phyloP scores from a whole-genome alignment of 352 stramenopile species.

The Aphanomyces invadans region DNA sequence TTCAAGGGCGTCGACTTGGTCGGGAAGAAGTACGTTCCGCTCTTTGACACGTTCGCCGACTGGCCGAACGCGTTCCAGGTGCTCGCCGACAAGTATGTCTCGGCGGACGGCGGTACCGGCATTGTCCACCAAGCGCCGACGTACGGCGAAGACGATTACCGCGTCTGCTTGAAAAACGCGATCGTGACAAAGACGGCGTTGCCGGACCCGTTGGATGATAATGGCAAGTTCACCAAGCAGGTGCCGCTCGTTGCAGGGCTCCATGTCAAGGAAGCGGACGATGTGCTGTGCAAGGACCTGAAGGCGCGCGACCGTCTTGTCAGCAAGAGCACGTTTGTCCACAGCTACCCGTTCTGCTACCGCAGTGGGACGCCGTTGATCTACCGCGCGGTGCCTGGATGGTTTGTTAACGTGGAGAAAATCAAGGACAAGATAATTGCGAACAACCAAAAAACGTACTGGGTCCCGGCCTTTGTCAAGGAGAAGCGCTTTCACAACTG shows the following conservation, averaged over 20 bases:
- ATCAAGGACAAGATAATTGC: slow-evolving; percentile 94
- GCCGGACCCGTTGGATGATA: slow-evolving; percentile 95
- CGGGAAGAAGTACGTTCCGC: slow-evolving; percentile 93
- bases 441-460: slow-evolving; percentile 83
- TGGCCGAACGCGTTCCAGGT: slow-evolving; percentile 92
- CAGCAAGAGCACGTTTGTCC: slow-evolving; percentile 94
- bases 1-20: slow-evolving; percentile 90
- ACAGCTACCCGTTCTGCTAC: slow-evolving; percentile 99
- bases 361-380: slow-evolving; percentile 99
- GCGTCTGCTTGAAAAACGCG: slow-evolving; percentile 94
- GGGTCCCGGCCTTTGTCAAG: slow-evolving; percentile 90
- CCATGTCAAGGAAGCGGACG: slow-evolving; percentile 98
- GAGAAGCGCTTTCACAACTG: slow-evolving; percentile 99
- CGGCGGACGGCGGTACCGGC: slow-evolving; percentile 93
- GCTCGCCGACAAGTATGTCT: slow-evolving; percentile 97
- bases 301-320: slow-evolving; percentile 94
- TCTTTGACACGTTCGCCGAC: slow-evolving; percentile 94
- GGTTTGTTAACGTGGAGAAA: slow-evolving; percentile 98
- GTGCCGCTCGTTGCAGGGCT: slow-evolving; percentile 90
- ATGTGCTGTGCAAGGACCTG: slow-evolving; percentile 92
- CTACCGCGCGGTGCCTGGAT: slow-evolving; percentile 98
- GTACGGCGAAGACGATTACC: slow-evolving; percentile 99
- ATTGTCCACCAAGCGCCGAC: slow-evolving; percentile 98
- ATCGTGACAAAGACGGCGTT: slow-evolving; percentile 94
- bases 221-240: slow-evolving; percentile 91